Conservation (phyloP, 768 basidiomycete genomes). For the Boletus rufocinnamomeus region DNA sequence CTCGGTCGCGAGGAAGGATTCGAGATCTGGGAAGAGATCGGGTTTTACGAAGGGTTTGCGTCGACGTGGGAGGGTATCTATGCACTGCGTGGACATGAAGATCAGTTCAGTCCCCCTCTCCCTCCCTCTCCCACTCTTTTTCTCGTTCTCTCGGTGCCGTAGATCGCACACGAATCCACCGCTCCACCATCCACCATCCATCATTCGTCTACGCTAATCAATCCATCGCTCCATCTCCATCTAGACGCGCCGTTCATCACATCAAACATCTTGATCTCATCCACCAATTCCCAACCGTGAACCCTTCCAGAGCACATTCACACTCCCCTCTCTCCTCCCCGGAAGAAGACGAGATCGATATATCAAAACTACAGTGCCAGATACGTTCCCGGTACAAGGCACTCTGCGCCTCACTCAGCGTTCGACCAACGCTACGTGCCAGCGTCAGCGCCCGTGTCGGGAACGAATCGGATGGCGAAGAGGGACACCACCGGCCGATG, state of each 20-base stretch:
- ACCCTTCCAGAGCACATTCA: slow-evolving; percentile 56
- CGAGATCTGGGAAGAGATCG: slow-evolving; percentile 97
- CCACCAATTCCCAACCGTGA: slow-evolving; percentile 71
- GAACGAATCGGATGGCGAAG: not conserved
- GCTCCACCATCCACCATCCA: not conserved
- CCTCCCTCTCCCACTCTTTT: not conserved
- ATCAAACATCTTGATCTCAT: slow-evolving; percentile 70
- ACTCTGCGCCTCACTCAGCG: slow-evolving; percentile 80
- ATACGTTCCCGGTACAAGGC: slow-evolving; percentile 88
- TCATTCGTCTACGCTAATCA: not conserved
- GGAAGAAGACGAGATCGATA: slow-evolving; percentile 55
- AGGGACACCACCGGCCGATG: not conserved
- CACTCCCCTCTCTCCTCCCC: rapidly evolving
- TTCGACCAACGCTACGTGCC: slow-evolving; percentile 49
- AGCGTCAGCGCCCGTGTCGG: slow-evolving; percentile 3
- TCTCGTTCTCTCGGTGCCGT: not conserved
- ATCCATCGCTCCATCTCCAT: not conserved
- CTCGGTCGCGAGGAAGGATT: slow-evolving; percentile 89
- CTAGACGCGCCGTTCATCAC: slow-evolving; percentile 62
- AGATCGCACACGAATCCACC: not conserved
- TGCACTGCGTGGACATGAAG: slow-evolving; percentile 30
- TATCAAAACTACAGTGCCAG: slow-evolving; percentile 74
- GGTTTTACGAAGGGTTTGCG: slow-evolving; percentile 89
- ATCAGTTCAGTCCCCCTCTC: slow-evolving; percentile 18
- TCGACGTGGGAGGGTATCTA: slow-evolving; percentile 63